These are phyloP conservation scores for Penicillium sp. DNA, from an alignment of 2,329 filamentous ascomycete species.

Conservation along the genomic window DNA sequence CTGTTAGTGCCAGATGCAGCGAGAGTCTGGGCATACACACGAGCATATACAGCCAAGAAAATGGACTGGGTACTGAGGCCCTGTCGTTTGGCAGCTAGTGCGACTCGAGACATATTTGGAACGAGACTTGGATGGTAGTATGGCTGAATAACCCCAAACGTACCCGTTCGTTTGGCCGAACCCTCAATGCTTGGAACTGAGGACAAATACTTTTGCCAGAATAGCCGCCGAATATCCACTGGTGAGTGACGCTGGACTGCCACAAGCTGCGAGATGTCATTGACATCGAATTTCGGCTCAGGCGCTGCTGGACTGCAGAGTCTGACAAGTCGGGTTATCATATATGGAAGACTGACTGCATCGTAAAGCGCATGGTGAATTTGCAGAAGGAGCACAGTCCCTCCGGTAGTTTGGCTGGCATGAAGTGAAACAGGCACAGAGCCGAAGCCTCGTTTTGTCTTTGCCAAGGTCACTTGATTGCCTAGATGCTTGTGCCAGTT, in stretches of 20 bases:
- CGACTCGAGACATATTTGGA: conserved; percentile 41
- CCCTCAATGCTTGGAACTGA: conserved; percentile 4
- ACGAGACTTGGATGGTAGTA: conserved; percentile 52
- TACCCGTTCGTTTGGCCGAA: conserved; percentile 4
- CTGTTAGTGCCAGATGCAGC: conserved; percentile 4
- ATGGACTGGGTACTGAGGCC: conserved; percentile 70
- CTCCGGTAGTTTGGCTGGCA: conserved; percentile 28
- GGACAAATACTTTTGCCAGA: conserved; percentile 45
- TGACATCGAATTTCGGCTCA: conserved; percentile 13
- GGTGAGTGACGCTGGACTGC: conserved; percentile 32
- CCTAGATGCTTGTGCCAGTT: conserved; percentile 23
- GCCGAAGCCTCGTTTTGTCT: conserved; percentile 15
- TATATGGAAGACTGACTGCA: conserved; percentile 67
- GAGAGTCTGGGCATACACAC: conserved; percentile 42
- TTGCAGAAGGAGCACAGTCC: conserved; percentile 49
- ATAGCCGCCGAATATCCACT: conserved; percentile 38
- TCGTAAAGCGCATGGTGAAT: conserved; percentile 91
- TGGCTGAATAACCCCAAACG: conserved; percentile 23
- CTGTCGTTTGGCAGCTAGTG: conserved; percentile 44
- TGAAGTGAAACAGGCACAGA: conserved; percentile 35
- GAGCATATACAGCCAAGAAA: conserved; percentile 70
- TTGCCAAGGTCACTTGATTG: conserved; percentile 12
- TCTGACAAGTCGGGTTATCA: conserved; percentile 55
- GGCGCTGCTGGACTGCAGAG: conserved; percentile 37
- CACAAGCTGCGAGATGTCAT: conserved; percentile 45